phyloP scores from a whole-genome alignment of 164 flowering plant genomes.

The Vitis cinerea region DNA sequence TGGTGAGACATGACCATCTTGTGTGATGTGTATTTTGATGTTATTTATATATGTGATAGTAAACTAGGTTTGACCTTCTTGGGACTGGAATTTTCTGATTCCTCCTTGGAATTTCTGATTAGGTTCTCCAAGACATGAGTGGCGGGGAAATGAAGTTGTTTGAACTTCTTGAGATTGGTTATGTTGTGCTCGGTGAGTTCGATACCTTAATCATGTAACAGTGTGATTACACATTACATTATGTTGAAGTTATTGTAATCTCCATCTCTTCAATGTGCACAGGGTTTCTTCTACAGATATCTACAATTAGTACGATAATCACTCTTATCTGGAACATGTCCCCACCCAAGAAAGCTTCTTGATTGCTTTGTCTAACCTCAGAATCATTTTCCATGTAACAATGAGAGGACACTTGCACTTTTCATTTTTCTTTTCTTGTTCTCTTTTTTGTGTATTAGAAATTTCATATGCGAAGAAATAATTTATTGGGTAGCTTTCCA shows the following conservation, averaged over 20 bases:
- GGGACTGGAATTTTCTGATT: neutral
- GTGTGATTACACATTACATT: neutral
- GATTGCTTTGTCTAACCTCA: conserved; percentile 3
- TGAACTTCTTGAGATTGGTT: conserved; percentile 35
- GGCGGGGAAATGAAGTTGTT: conserved; percentile 29
- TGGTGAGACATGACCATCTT: too few species aligned
- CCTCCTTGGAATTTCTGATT: neutral
- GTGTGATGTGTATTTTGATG: too few species aligned
- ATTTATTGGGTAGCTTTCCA: too few species aligned
- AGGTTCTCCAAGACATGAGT: conserved; percentile 34
- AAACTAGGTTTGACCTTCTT: too few species aligned
- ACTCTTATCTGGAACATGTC: conserved; percentile 55
- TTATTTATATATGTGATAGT: too few species aligned
- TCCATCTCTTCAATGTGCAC: conserved; percentile 5
- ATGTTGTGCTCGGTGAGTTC: conserved; percentile 36
- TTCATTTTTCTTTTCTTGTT: too few species aligned
- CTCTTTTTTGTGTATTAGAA: too few species aligned
- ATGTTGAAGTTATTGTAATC: neutral
- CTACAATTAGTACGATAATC: conserved; percentile 29
- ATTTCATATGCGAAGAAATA: too few species aligned
- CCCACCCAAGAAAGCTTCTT: conserved; percentile 57
- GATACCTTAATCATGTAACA: neutral
- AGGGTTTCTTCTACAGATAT: conserved; percentile 40
- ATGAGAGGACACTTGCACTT: too few species aligned
- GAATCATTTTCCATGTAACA: too few species aligned